Evolutionary conservation across 495 filamentous ascomycete species (phyloP).

Genomic region (Xylaria nigripes): DNA sequence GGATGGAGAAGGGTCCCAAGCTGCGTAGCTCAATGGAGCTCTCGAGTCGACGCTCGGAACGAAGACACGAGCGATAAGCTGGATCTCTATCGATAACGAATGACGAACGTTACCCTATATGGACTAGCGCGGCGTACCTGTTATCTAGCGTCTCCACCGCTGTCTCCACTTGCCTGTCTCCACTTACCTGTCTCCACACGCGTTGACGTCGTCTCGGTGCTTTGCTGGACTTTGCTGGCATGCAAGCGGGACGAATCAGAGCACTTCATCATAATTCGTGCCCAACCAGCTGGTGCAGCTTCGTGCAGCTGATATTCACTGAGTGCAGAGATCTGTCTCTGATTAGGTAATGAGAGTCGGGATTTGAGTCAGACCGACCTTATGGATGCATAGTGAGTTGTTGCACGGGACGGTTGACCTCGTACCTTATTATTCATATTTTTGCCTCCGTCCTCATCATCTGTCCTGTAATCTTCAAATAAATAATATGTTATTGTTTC

Average conservation of each 20-base stretch:
- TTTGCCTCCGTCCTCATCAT: background rate
- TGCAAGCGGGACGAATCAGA: background rate
- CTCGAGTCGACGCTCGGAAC: too few species aligned
- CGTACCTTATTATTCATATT: background rate
- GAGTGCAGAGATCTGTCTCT: background rate
- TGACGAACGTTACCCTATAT: too few species aligned
- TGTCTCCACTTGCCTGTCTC: too few species aligned
- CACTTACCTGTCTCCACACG: background rate
- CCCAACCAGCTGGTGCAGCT: background rate
- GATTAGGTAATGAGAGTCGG: background rate
- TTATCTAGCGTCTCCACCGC: too few species aligned
- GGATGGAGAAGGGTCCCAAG: too few species aligned
- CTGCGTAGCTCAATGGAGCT: too few species aligned
- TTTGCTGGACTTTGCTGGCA: background rate
- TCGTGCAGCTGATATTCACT: background rate
- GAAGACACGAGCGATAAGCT: too few species aligned
- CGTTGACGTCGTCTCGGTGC: background rate
- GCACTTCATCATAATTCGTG: background rate
- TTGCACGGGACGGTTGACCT: background rate
- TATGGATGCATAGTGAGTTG: background rate
- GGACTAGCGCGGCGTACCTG: too few species aligned
- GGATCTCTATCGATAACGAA: too few species aligned
- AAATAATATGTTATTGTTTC: background rate
- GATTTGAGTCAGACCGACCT: background rate
- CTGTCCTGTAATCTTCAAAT: background rate